These are phyloP conservation scores for Urtica urens DNA, from an alignment of 306 rosid species.

Conservation along the genomic window DNA sequence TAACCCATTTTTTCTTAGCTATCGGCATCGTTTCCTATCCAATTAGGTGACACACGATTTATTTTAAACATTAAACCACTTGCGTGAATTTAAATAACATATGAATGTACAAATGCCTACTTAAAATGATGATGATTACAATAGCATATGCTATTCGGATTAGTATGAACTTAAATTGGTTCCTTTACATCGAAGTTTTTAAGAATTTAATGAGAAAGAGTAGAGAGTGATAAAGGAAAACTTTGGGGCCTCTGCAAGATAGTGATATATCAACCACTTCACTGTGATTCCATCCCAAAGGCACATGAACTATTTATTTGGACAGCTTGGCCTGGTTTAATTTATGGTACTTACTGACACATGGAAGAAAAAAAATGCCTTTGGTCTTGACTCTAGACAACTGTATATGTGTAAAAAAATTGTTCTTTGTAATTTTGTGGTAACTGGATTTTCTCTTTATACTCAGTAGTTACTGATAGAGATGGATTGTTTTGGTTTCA, in stretches of 20 bases:
- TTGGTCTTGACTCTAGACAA: slow-evolving; percentile 1
- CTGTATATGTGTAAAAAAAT: not conserved
- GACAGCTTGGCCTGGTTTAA: slow-evolving; percentile 12
- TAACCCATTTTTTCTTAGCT: no score
- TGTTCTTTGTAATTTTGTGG: no score
- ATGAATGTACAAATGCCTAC: not conserved
- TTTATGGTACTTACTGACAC: not conserved
- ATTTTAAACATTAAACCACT: no score
- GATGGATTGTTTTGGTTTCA: no score
- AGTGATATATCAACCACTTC: slow-evolving; percentile 20
- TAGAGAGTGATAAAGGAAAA: slow-evolving; percentile 11
- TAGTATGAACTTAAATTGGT: not conserved
- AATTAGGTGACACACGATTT: no score
- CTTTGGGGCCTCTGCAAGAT: slow-evolving; percentile 14
- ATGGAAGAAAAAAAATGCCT: not conserved
- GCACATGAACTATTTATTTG: slow-evolving; percentile 21
- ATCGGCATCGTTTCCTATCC: no score
- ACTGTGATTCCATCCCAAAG: slow-evolving; percentile 15
- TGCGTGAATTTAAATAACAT: no score
- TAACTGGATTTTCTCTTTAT: no score
- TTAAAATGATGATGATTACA: not conserved
- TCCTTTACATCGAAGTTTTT: not conserved
- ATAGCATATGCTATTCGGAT: not conserved
- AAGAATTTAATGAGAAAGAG: slow-evolving; percentile 5
- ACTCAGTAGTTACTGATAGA: no score